A percentile compares a stretch with the other conserved stretches of the same genome.
These are phyloP conservation scores for Chlamydomonas incerta DNA, from an alignment of 139 green algal species.

Conservation along the genomic window DNA sequence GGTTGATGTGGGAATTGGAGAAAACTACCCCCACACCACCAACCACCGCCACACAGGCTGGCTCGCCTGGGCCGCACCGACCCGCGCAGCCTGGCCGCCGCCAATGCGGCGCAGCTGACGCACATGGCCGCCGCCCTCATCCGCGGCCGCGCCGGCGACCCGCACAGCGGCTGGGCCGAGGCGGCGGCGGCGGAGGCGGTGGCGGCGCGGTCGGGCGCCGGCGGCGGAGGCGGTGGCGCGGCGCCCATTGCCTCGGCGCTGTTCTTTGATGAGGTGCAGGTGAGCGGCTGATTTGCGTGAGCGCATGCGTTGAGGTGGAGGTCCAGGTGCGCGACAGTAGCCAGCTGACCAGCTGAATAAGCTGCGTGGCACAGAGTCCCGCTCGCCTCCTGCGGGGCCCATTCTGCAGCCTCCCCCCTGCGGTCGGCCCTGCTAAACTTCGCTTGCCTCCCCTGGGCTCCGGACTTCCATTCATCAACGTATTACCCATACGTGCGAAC, in stretches of 20 bases:
- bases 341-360: too few relatives aligned
- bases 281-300: constrained; percentile 8
- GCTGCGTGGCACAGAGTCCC: too few relatives aligned
- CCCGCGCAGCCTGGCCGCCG: constrained; percentile 51
- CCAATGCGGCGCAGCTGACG: constrained; percentile 64
- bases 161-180: constrained; percentile 2
- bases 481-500: too few relatives aligned
- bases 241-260: constrained; percentile 64
- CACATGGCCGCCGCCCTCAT: constrained; percentile 66
- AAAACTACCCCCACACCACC: too few relatives aligned
- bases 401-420: too few relatives aligned
- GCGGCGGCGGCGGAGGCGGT: too few relatives aligned
- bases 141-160: constrained; percentile 26
- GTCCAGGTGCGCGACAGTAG: too few relatives aligned
- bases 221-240: neutral
- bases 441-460: too few relatives aligned
- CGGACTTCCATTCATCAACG: too few relatives aligned
- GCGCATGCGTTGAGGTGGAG: neutral
- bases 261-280: constrained; percentile 88
- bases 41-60: neutral
- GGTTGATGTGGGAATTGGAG: too few relatives aligned
- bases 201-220: neutral
- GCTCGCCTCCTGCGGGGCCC: too few relatives aligned
- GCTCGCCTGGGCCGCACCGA: constrained; percentile 34
- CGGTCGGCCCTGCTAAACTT: too few relatives aligned